Conservation (phyloP, 2,329 filamentous ascomycete genomes). For the Stagonosporopsis chrysanthemi region DNA sequence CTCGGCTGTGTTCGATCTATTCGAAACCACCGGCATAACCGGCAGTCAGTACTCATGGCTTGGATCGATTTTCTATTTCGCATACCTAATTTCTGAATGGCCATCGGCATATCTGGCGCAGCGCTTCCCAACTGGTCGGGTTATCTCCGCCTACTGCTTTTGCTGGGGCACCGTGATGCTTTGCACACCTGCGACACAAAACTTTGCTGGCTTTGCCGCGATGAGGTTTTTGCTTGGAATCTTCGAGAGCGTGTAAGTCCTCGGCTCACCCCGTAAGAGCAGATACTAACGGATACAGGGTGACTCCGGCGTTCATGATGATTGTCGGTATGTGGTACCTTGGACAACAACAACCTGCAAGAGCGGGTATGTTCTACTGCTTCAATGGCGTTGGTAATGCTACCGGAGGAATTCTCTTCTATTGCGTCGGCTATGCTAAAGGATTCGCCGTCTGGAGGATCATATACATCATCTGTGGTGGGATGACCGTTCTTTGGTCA, state of each 20-base stretch:
- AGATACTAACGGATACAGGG: neutral
- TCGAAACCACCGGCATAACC: slow-evolving; percentile 58
- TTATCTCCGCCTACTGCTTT: slow-evolving; percentile 34
- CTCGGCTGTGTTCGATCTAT: slow-evolving; percentile 64
- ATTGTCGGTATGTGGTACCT: slow-evolving; percentile 28
- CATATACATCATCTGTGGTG: slow-evolving; percentile 57
- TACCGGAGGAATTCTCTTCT: slow-evolving; percentile 46
- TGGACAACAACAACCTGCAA: slow-evolving; percentile 25
- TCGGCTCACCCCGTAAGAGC: too few relatives aligned
- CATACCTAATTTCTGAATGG: slow-evolving; percentile 32
- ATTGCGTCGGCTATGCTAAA: slow-evolving; percentile 53
- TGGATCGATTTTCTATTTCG: slow-evolving; percentile 64
- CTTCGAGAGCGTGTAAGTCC: slow-evolving; percentile 24
- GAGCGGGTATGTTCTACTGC: slow-evolving; percentile 35
- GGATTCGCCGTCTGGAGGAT: slow-evolving; percentile 54
- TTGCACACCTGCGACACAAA: slow-evolving; percentile 30
- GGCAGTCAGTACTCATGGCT: slow-evolving; percentile 61
- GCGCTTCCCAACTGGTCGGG: slow-evolving; percentile 42
- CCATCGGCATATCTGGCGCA: slow-evolving; percentile 39
- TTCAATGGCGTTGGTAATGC: slow-evolving; percentile 31
- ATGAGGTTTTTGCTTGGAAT: slow-evolving; percentile 32
- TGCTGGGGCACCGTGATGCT: slow-evolving; percentile 32
- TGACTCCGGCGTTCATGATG: slow-evolving; percentile 34
- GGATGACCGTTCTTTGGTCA: slow-evolving; percentile 56
- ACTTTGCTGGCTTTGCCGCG: slow-evolving; percentile 31